Evolutionary conservation across 2,329 filamentous ascomycete genomes (phyloP).

Genomic region (Venturia asperata): DNA sequence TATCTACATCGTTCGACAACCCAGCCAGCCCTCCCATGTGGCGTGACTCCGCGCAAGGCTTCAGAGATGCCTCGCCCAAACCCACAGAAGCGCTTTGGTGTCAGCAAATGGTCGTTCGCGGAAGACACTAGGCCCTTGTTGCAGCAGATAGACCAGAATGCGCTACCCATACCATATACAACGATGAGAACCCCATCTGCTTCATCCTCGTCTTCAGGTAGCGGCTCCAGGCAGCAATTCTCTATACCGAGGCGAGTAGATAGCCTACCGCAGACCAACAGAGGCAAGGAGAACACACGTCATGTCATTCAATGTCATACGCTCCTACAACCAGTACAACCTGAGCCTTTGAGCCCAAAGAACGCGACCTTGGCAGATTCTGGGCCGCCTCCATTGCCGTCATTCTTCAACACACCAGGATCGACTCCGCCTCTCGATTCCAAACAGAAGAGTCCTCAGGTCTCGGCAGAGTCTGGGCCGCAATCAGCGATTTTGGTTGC

Average conservation of each 20-base stretch:
- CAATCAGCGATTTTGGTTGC: not conserved
- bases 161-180: constrained; percentile 1
- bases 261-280: not conserved
- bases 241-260: not conserved
- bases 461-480: not conserved
- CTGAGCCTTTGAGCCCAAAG: constrained; percentile 1
- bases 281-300: not conserved
- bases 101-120: constrained; percentile 10
- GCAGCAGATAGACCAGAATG: not conserved
- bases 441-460: not conserved
- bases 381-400: not conserved
- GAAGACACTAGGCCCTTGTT: not conserved
- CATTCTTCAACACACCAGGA: not conserved
- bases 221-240: not conserved
- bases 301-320: constrained; percentile 3
- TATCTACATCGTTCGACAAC: constrained; percentile 5
- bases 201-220: not conserved
- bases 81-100: not conserved
- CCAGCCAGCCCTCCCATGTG: not conserved
- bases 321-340: constrained; percentile 1
- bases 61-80: not conserved
- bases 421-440: not conserved
- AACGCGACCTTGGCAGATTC: not conserved
- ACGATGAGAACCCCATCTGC: not conserved
- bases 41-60: not conserved